Conservation (phyloP, 1,139 yeast genomes). For the Yamadazyma diddensiae region DNA sequence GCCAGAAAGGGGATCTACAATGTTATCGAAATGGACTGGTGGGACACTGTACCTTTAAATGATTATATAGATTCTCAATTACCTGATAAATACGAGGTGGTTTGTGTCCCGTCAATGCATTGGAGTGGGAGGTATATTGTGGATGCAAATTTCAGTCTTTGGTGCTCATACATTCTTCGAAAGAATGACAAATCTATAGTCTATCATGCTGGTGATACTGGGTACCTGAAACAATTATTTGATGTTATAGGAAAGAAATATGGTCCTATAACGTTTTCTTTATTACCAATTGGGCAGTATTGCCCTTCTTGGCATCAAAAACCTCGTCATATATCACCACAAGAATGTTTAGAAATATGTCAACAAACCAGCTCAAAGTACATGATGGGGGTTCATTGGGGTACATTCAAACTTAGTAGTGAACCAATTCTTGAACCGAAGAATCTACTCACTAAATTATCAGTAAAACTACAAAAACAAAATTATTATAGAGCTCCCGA, state of each 20-base stretch:
- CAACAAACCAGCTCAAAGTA: conserved; percentile 56
- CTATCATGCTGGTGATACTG: conserved; percentile 95
- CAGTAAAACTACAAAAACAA: conserved; percentile 18
- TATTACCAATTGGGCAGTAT: conserved; percentile 92
- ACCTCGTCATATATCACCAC: conserved; percentile 84
- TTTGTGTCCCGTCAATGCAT: conserved; percentile 95
- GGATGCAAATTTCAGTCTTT: conserved; percentile 76
- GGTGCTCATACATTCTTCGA: conserved; percentile 81
- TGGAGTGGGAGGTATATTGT: conserved; percentile 85
- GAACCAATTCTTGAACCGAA: conserved; percentile 88
- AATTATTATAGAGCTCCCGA: conserved; percentile 34
- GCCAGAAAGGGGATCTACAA: conserved; percentile 54
- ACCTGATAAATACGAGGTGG: conserved; percentile 65
- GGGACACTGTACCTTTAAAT: conserved; percentile 63
- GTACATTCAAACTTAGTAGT: conserved; percentile 84
- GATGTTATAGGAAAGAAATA: conserved; percentile 57
- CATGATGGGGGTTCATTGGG: conserved; percentile 93
- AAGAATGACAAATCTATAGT: conserved; percentile 66
- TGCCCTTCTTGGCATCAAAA: conserved; percentile 93
- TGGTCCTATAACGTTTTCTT: conserved; percentile 65
- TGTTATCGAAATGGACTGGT: conserved; percentile 83
- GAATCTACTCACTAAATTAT: conserved; percentile 25
- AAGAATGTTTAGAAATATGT: conserved; percentile 70
- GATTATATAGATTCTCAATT: conserved; percentile 25
- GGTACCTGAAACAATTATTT: conserved; percentile 74